A percentile compares a stretch with the other conserved stretches of the same genome.
These are phyloP conservation scores for Hyaloscypha hepaticicola DNA, from an alignment of 495 filamentous ascomycete genomes.

Conservation along the genomic window DNA sequence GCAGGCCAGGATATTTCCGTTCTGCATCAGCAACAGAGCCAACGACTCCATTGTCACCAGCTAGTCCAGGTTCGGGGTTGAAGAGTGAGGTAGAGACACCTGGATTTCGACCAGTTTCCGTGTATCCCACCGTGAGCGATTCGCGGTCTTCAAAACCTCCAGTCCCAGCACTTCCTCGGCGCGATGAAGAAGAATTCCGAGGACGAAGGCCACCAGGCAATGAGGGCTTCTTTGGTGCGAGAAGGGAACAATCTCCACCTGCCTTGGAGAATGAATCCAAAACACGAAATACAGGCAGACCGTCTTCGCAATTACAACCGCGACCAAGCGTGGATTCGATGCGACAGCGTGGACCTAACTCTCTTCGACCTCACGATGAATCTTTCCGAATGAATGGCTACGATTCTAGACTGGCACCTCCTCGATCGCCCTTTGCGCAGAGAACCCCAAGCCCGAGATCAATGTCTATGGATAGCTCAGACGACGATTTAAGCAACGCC, in stretches of 20 bases:
- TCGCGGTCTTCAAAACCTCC: conserved; percentile 44
- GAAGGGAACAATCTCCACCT: conserved; percentile 30
- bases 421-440: conserved; percentile 55
- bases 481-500: conserved; percentile 43
- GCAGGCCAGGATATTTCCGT: conserved; percentile 72
- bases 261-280: conserved; percentile 19
- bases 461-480: conserved; percentile 59
- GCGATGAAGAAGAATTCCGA: conserved; percentile 28
- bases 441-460: conserved; percentile 57
- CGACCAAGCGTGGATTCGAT: conserved; percentile 26
- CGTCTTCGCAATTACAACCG: conserved; percentile 14
- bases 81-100: conserved; percentile 61
- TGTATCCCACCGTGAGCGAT: conserved; percentile 71
- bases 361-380: conserved; percentile 18
- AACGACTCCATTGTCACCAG: conserved; percentile 43
- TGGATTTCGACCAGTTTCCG: conserved; percentile 63
- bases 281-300: not conserved
- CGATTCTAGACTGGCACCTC: conserved; percentile 46
- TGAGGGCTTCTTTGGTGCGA: conserved; percentile 24
- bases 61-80: conserved; percentile 42
- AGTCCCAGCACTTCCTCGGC: not conserved
- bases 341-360: conserved; percentile 12
- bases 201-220: conserved; percentile 22
- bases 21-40: conserved; percentile 43
- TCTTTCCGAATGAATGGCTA: conserved; percentile 20